Evolutionary conservation across 2,329 filamentous ascomycete genomes (phyloP).

Genomic region (Neonectria magnoliae): DNA sequence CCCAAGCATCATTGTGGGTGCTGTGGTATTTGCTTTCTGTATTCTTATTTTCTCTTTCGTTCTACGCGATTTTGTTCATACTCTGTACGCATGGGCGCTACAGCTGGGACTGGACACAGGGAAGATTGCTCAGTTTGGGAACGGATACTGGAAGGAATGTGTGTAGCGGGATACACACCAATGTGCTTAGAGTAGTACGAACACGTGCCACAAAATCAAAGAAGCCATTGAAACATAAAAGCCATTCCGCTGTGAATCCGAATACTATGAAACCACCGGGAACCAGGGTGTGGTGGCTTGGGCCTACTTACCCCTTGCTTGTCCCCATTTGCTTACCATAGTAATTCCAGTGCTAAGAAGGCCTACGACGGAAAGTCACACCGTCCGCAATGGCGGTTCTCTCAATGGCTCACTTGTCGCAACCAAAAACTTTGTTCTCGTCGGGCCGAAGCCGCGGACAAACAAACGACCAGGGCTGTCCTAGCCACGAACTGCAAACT

Average conservation of each 20-base stretch:
- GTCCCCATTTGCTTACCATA: neutral
- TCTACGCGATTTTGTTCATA: neutral
- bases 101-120: neutral
- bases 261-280: neutral
- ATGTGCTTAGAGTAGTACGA: neutral
- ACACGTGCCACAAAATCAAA: neutral
- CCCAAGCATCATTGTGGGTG: neutral
- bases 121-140: neutral
- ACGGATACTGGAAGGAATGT: neutral
- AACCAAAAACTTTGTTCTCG: neutral
- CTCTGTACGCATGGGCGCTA: neutral
- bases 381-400: neutral
- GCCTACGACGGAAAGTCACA: neutral
- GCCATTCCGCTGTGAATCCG: neutral
- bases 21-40: neutral
- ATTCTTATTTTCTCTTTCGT: neutral
- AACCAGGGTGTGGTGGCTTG: neutral
- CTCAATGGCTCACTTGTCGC: neutral
- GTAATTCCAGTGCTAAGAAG: neutral
- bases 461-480: neutral
- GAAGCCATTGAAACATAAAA: neutral
- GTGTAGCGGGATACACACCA: neutral
- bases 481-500: neutral
- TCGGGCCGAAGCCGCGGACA: conserved; percentile 3
- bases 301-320: neutral